Conservation (phyloP, 495 filamentous ascomycete genomes). For the Aspergillus indologenus region DNA sequence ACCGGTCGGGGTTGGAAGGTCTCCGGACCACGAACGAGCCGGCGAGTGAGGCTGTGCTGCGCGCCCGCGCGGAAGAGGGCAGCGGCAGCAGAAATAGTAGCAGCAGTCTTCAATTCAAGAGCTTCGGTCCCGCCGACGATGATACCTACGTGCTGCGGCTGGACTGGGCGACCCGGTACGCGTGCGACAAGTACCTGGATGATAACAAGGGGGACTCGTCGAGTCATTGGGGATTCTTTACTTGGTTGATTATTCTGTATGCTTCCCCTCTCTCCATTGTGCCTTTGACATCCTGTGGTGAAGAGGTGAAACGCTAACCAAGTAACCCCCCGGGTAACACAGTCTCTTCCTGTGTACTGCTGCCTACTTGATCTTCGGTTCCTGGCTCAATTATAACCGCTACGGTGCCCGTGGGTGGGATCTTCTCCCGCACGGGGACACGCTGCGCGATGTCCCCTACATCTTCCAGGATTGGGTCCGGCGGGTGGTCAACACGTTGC, state of each 20-base stretch:
- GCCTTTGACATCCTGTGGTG: neutral
- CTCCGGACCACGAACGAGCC: constrained; percentile 33
- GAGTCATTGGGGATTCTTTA: constrained; percentile 86
- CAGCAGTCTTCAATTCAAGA: constrained; percentile 65
- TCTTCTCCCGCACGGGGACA: constrained; percentile 87
- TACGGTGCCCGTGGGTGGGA: constrained; percentile 96
- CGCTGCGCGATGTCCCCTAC: constrained; percentile 88
- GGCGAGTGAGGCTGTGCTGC: neutral
- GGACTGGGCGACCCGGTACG: constrained; percentile 82
- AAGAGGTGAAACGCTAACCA: neutral
- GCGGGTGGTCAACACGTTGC: constrained; percentile 74
- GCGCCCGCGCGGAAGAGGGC: constrained; percentile 26
- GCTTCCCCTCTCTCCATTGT: constrained; percentile 30
- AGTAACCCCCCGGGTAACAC: too few relatives aligned
- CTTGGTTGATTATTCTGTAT: constrained; percentile 95
- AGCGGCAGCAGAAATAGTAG: constrained; percentile 33
- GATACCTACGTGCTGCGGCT: constrained; percentile 59
- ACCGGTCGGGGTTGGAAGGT: constrained; percentile 67
- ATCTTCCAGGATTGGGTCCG: constrained; percentile 83
- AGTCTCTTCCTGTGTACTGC: constrained; percentile 80
- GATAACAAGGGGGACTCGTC: constrained; percentile 41
- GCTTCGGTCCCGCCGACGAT: constrained; percentile 56
- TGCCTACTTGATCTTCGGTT: constrained; percentile 94
- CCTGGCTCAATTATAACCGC: constrained; percentile 98
- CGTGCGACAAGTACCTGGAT: constrained; percentile 60